Conservation (phyloP, 129 eudicot genomes). For the Flaveria bidentis region DNA sequence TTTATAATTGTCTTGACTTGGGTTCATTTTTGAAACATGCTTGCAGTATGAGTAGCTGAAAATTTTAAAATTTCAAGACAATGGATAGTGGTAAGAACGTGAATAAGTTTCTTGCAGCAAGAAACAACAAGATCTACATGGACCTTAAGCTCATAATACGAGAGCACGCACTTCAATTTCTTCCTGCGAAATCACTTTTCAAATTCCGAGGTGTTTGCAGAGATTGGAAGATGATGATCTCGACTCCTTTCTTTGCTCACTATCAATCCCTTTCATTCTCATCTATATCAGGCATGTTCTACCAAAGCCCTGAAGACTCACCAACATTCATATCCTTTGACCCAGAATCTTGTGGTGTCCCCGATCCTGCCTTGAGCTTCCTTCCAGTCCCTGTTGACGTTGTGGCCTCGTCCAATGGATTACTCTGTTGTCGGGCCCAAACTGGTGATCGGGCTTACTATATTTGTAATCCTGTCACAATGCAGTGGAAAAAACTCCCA, state of each 20-base stretch:
- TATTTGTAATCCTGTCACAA: conserved; percentile 61
- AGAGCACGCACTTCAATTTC: conserved; percentile 54
- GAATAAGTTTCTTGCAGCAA: conserved; percentile 25
- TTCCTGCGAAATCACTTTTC: conserved; percentile 67
- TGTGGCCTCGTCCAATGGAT: conserved; percentile 56
- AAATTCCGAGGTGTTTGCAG: conserved; percentile 51
- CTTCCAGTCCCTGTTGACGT: conserved; percentile 54
- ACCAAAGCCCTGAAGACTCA: conserved; percentile 32
- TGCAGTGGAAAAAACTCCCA: conserved; percentile 55
- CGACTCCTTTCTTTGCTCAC: conserved; percentile 60
- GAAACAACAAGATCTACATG: conserved; percentile 48
- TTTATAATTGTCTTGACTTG: neutral
- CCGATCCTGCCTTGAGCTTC: conserved; percentile 55
- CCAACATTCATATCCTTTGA: conserved; percentile 50
- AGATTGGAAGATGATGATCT: conserved; percentile 55
- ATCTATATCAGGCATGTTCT: conserved; percentile 44
- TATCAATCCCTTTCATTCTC: conserved; percentile 48
- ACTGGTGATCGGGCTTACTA: conserved; percentile 45
- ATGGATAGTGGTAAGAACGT: conserved; percentile 46
- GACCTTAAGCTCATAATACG: conserved; percentile 51
- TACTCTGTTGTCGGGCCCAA: conserved; percentile 57
- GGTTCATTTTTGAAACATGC: conserved; percentile 18
- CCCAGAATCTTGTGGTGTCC: conserved; percentile 53
- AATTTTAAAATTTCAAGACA: conserved; percentile 21
- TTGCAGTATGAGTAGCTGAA: conserved; percentile 34